Evolutionary conservation across 2,329 filamentous ascomycete genomes (phyloP), one percentile per base, ranked within the genome.

Genomic region (Tolypocladium cylindrosporum): DNA sequence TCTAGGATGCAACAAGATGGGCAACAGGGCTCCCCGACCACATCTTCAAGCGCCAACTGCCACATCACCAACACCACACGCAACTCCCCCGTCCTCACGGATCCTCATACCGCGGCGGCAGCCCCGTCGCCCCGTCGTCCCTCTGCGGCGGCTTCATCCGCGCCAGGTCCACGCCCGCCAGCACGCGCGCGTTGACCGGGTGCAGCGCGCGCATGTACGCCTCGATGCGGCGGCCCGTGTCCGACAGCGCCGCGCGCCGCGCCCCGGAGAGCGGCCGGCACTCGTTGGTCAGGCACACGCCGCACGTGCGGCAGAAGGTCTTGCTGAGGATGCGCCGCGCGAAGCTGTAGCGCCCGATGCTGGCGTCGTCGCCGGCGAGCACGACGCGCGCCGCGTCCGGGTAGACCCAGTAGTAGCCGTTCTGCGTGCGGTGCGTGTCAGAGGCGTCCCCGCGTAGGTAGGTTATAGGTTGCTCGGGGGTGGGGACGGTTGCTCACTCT

Each of bases 231-330:
- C 62, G 68, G 1, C 54, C 57, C 0, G 27, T 9, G 40, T 73
- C 69, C 0, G 70, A 59, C 59, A 78, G 56, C 14, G 63, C 62
- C 4, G 69, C 71, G 14, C 72, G 11, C 55, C 73, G 62, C n/a
- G 74, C 76, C 11, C 72, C 71, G 1, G 69, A 68, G 21, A 72
- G 27, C 1, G 66, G 48, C 11, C 60, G 63, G 3, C 56, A 34
- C 11, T 66, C 58, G 59, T 75, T 76, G 51, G 66, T 68, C 45
- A 82, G 27, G n/a, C 67, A 63, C 24, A 80, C 72, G 58, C 77
- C 78, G 62, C 79, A 82, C 13, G 57, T 72, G 62, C 72, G 74
- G 70, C 79, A 82, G 60, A 82, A 82, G 1, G 65, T 65, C 71
- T 80, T 81, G 59, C 58, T 60, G 48, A 69, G 62, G 4, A 72